Percentiles rank a stretch among this genome's conserved stretches.
These are phyloP conservation scores for Toxicodendron radicans DNA, from an alignment of 345 rosid genomes.

Conservation along the genomic window DNA sequence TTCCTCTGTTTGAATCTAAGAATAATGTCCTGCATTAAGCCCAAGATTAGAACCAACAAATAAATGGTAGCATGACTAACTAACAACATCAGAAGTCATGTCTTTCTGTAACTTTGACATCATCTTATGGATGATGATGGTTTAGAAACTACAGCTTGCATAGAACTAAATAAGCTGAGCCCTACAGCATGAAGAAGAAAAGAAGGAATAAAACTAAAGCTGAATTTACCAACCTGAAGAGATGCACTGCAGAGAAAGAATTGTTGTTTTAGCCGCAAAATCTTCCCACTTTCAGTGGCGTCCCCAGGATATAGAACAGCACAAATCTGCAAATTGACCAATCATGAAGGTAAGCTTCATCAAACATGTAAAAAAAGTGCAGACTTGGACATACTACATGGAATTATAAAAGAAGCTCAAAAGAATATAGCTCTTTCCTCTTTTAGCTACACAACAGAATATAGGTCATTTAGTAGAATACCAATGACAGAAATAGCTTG, in stretches of 20 bases:
- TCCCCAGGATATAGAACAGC: slow-evolving; percentile 97
- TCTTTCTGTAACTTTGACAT: neutral
- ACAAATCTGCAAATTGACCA: slow-evolving; percentile 62
- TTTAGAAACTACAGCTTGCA: neutral
- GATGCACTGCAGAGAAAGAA: slow-evolving; percentile 97
- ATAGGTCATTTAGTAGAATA: neutral
- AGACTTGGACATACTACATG: slow-evolving; percentile 2
- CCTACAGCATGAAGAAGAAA: neutral
- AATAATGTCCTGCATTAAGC: slow-evolving; percentile 73
- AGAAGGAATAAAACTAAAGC: slow-evolving; percentile 1
- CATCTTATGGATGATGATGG: neutral
- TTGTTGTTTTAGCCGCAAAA: slow-evolving; percentile 91
- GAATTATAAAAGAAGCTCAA: neutral
- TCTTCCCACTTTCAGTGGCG: slow-evolving; percentile 95
- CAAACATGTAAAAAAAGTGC: slow-evolving; percentile 7
- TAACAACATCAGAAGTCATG: neutral
- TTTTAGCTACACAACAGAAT: neutral
- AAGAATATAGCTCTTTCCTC: neutral
- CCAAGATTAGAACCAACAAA: slow-evolving; percentile 18
- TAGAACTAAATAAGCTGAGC: neutral
- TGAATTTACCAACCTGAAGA: slow-evolving; percentile 69
- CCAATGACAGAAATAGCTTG: neutral
- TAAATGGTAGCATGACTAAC: neutral
- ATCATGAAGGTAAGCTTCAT: neutral
- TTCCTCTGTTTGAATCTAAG: slow-evolving; percentile 79